Conservation (phyloP, 2,329 filamentous ascomycete species). For the Botrytis galanthina region DNA sequence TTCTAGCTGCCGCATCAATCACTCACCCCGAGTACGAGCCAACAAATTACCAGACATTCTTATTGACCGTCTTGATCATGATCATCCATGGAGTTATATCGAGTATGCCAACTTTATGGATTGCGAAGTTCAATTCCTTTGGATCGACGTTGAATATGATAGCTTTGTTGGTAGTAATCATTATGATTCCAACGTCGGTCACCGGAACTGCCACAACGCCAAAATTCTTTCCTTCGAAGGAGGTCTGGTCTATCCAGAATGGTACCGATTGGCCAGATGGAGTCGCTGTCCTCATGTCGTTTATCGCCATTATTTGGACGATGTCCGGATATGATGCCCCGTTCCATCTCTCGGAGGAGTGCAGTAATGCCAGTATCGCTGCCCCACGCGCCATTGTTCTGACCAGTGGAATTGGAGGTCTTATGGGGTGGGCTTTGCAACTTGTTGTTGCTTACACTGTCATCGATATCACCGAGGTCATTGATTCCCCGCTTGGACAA, state of each 20-base stretch:
- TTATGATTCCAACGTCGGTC: slow-evolving; percentile 61
- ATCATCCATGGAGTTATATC: slow-evolving; percentile 65
- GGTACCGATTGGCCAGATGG: slow-evolving; percentile 67
- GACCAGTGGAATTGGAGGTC: slow-evolving; percentile 63
- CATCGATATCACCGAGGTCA: slow-evolving; percentile 54
- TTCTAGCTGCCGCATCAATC: slow-evolving; percentile 68
- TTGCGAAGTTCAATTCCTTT: slow-evolving; percentile 67
- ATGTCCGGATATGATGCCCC: slow-evolving; percentile 66
- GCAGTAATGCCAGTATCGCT: slow-evolving; percentile 68
- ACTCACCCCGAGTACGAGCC: slow-evolving; percentile 63
- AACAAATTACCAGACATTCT: slow-evolving; percentile 63
- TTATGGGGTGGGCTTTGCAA: slow-evolving; percentile 72
- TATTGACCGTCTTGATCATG: slow-evolving; percentile 66
- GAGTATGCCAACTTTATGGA: slow-evolving; percentile 68
- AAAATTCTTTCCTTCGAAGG: slow-evolving; percentile 55
- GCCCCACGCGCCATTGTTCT: slow-evolving; percentile 70
- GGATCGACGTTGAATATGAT: slow-evolving; percentile 71
- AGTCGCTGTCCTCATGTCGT: slow-evolving; percentile 67
- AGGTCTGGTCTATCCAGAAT: slow-evolving; percentile 67
- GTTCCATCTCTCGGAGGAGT: slow-evolving; percentile 74
- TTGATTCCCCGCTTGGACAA: slow-evolving; percentile 62
- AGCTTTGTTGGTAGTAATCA: slow-evolving; percentile 62
- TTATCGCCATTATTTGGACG: slow-evolving; percentile 69
- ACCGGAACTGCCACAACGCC: slow-evolving; percentile 47
- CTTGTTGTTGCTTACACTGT: slow-evolving; percentile 69